These are phyloP conservation scores for Bruguiera hainesii DNA, from an alignment of 441 rosid species.

Conservation along the genomic window DNA sequence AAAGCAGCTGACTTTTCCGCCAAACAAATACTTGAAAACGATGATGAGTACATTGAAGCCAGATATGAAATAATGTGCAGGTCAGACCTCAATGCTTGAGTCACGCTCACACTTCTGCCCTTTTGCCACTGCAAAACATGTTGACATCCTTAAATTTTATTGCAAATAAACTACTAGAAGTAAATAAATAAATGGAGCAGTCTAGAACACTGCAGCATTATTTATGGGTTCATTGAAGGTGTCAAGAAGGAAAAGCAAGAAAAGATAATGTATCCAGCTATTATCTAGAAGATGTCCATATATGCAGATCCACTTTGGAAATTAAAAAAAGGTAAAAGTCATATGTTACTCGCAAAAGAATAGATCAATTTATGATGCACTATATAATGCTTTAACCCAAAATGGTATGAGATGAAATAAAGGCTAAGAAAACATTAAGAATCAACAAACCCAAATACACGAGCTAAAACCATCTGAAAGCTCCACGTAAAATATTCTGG, in stretches of 20 bases:
- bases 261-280: background rate
- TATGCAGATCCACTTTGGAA: background rate
- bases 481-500: too few relatives aligned
- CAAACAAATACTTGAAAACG: background rate
- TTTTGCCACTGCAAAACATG: conserved; percentile 56
- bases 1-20: background rate
- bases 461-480: too few relatives aligned
- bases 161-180: background rate
- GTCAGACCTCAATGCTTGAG: conserved; percentile 68
- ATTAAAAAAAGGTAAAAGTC: conserved; percentile 3
- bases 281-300: background rate
- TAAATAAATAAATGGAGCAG: too few relatives aligned
- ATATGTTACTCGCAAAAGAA: background rate
- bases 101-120: conserved; percentile 88
- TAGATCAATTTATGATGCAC: background rate
- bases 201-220: too few relatives aligned
- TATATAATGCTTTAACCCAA: background rate
- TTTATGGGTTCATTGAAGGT: background rate
- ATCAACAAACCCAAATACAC: too few relatives aligned
- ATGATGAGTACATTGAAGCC: conserved; percentile 1
- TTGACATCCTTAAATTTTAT: background rate
- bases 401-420: conserved; percentile 1
- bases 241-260: background rate
- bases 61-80: conserved; percentile 16
- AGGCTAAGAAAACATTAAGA: too few relatives aligned